Conservation (phyloP, 805 yeast genomes). For the Saccharomycopsis fibuligera region DNA sequence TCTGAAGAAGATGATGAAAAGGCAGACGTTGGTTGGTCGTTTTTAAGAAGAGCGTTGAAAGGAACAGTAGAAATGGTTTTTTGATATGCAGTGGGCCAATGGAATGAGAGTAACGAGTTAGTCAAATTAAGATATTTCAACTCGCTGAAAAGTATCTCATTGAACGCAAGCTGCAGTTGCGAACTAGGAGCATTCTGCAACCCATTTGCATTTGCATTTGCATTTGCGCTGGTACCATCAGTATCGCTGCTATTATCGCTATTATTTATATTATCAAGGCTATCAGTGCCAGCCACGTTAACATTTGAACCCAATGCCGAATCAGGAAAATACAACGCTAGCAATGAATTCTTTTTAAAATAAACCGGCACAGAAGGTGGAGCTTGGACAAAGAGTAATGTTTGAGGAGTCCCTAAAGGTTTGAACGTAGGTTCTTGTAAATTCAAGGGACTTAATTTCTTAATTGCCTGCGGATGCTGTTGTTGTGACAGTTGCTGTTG, state of each 20-base stretch:
- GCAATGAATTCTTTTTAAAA: constrained; percentile 42
- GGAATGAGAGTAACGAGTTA: constrained; percentile 39
- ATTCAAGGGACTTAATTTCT: no score
- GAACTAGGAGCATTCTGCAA: no score
- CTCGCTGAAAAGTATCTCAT: constrained; percentile 28
- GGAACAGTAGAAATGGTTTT: constrained; percentile 43
- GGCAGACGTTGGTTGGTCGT: no score
- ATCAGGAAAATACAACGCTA: constrained; percentile 38
- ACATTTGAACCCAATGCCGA: constrained; percentile 20
- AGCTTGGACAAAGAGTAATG: constrained; percentile 42
- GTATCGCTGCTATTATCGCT: no score
- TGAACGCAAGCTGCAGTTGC: no score
- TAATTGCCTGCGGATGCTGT: no score
- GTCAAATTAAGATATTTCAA: constrained; percentile 29
- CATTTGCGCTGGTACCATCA: constrained; percentile 9
- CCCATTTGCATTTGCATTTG: neutral
- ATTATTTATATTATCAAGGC: no score
- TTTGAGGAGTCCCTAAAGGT: constrained; percentile 42
- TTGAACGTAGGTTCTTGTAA: constrained; percentile 29
- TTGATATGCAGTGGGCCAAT: constrained; percentile 40
- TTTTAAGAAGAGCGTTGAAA: constrained; percentile 24
- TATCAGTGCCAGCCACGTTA: no score
- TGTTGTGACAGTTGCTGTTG: no score
- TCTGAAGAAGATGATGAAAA: no score
- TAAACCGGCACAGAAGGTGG: constrained; percentile 55